Base-by-base conservation (phyloP, 2,329 filamentous ascomycete species). In the Pseudogymnoascus sp. region DNA sequence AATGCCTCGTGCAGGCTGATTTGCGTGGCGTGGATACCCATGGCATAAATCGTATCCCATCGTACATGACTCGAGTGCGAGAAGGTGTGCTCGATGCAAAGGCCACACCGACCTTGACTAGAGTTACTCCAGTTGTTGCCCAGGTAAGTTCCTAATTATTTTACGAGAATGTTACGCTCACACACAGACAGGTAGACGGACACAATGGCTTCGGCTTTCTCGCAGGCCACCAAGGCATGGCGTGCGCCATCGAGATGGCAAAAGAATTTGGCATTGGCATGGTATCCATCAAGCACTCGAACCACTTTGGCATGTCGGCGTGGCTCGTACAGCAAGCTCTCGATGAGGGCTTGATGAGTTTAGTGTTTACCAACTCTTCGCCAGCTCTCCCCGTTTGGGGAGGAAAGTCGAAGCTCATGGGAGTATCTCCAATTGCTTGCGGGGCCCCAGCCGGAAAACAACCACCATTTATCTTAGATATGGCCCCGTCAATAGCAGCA, bases 281-380 rank as follows among this genome's bases (percentile, higher is more conserved):
- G 82, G 88, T 88, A 0, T 85, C 83, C 64, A 79, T 93, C 70
- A 89, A 87, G 73, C 87, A 89, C 74, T 89, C 86, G 43, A 93
- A 93, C 69, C 89, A 93, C 73, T 93, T 90, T 69, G 90, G 90
- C 62, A 95, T 93, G 90, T 83, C 83, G 3, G 90, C 90, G 0
- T 93, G 89, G 88, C 72, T 91, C 0, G 89, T 92, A 14, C 87
- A 90, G 72, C 86, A 91, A 74, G 90, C 89, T 0, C 74, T 93
- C 10, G 88, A 93, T 64, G 86, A 83, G 1, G 80, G 81, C 41
- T 86, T 89, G 83, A 87, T 90, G 88, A 67, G 67, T 61, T 65
- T 76, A 2, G 74, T 72, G 0, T 76, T 75, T 63, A 76, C 74
- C 2, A 76, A 76, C 60, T 71, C 73, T 0, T 68, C 67, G 7